Conservation (phyloP, 2,329 filamentous ascomycete species). For the Hypoxylon sp. region DNA sequence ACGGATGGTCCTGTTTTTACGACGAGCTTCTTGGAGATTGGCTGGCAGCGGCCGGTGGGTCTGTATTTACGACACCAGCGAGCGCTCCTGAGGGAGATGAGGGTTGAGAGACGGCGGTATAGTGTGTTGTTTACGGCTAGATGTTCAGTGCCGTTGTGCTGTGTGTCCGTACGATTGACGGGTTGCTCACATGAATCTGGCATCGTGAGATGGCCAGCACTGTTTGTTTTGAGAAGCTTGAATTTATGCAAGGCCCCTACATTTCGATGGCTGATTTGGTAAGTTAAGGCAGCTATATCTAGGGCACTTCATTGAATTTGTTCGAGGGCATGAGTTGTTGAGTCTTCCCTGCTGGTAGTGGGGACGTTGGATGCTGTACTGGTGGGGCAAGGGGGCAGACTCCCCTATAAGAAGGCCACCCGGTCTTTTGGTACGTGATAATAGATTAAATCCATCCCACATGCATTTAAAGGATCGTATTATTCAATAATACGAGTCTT, state of each 20-base stretch:
- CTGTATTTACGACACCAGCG: not conserved
- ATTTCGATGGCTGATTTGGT: not conserved
- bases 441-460: not conserved
- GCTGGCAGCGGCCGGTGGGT: not conserved
- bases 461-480: not conserved
- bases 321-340: too few relatives aligned
- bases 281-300: not conserved
- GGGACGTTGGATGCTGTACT: too few relatives aligned
- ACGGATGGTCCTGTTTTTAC: slow-evolving; percentile 48
- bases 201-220: not conserved
- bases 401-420: too few relatives aligned
- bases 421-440: too few relatives aligned
- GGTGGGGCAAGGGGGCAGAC: too few relatives aligned
- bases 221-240: not conserved
- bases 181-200: not conserved
- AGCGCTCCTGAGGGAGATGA: not conserved
- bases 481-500: not conserved
- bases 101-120: slow-evolving; percentile 21
- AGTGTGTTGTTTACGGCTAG: slow-evolving; percentile 10
- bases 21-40: slow-evolving; percentile 8
- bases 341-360: too few relatives aligned
- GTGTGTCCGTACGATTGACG: not conserved
- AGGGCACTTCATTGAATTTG: not conserved
- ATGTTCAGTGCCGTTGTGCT: not conserved
- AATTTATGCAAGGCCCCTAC: not conserved